Conservation (phyloP, 1,139 yeast species). For the Zygoascus sp. region DNA sequence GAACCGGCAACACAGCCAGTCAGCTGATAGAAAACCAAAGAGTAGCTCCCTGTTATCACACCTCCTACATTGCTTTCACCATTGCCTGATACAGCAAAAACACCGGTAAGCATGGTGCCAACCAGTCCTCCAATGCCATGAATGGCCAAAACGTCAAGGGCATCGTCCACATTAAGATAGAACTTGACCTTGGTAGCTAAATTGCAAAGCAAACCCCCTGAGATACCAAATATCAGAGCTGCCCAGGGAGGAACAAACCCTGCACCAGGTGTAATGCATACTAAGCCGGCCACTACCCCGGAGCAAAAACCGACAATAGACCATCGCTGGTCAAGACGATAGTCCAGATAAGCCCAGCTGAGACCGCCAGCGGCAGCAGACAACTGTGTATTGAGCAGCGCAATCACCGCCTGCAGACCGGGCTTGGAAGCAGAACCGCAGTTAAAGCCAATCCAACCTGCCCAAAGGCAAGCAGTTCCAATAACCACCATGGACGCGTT, state of each 20-base stretch:
- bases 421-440: slow-evolving; percentile 73
- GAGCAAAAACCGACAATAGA: slow-evolving; percentile 39
- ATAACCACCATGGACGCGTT: slow-evolving; percentile 40
- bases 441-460: slow-evolving; percentile 89
- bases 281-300: slow-evolving; percentile 40
- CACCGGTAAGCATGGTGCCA: slow-evolving; percentile 36
- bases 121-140: slow-evolving; percentile 37
- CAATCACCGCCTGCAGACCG: slow-evolving; percentile 44
- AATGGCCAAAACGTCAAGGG: slow-evolving; percentile 37
- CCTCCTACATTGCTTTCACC: slow-evolving; percentile 38
- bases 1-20: slow-evolving; percentile 44
- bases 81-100: slow-evolving; percentile 29
- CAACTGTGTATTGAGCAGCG: slow-evolving; percentile 33
- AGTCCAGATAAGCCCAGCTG: slow-evolving; percentile 35
- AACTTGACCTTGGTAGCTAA: slow-evolving; percentile 38
- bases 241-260: slow-evolving; percentile 38
- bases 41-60: slow-evolving; percentile 46
- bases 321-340: slow-evolving; percentile 30
- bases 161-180: slow-evolving; percentile 35
- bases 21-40: slow-evolving; percentile 47
- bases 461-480: slow-evolving; percentile 55
- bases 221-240: slow-evolving; percentile 33
- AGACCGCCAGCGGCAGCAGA: slow-evolving; percentile 36
- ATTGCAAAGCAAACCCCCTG: slow-evolving; percentile 36
- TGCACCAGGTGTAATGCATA: slow-evolving; percentile 40